Evolutionary conservation across 1,284 basidiomycete genomes (phyloP), one percentile per base, ranked within the genome.

Genomic region (Sanghuangporus weigelae): DNA sequence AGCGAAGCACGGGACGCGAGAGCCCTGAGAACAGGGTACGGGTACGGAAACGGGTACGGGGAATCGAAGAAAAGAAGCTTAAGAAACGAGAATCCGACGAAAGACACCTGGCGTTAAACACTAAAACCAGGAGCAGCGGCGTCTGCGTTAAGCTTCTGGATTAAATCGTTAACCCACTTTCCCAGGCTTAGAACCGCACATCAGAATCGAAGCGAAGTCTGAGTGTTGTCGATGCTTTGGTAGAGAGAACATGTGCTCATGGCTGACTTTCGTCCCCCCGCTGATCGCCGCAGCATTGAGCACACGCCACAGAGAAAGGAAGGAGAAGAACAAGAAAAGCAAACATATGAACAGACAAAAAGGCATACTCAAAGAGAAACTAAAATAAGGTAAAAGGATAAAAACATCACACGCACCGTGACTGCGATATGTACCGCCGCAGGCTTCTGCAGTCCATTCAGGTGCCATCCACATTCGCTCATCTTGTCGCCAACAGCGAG

Each of bases 351-450:
- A 31, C 31, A 26, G 4, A 57, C 48, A 21, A 57, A 35, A 39
- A 39, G 16, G 21, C 44, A 46, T 2, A 16, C n/a, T 19, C 44
- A 46, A n/a, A 42, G 26, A 31, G 26, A 46, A 21, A 1, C 44
- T 5, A 46, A 19, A 46, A 46, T 3, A 48, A 48, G 21, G 48
- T 4, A 50, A 55, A 56, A 16, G 14, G 7, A 39, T 36, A 51
- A 60, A 7, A 46, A 35, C 42, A 36, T 14, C 19, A 35, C 14
- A 77, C 90, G 71, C 70, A 95, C 92, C 66, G 96, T 99, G 73
- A 91, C 92, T 35, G 96, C 96, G 69, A 99, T 93, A 75, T 99
- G 97, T 53, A 98, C 81, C 11, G 88, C 96, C 6, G 92, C 80
- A 1, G 94, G 93, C 36, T 86, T 81, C 54, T 79, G 82, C 60